Percentiles rank a stretch among this genome's conserved stretches.
Conservation (phyloP, 768 basidiomycete species). For the Brasilioporus rufonigricans region DNA sequence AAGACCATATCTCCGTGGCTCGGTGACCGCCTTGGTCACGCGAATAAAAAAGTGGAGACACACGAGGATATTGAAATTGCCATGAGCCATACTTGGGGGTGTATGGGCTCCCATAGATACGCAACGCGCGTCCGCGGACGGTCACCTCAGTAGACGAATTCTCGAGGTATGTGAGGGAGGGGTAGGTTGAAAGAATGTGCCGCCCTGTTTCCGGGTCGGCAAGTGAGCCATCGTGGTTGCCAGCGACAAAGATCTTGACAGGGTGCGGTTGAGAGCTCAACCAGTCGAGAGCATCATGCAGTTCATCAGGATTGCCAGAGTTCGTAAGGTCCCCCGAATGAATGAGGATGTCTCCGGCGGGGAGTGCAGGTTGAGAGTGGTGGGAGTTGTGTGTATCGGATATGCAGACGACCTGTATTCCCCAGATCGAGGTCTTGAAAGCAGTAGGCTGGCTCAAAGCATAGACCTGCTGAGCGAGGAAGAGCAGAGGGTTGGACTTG, state of each 20-base stretch:
- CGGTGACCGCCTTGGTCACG: too few species aligned
- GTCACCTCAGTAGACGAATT: slow-evolving; percentile 1
- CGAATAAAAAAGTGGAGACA: not conserved
- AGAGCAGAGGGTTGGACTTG: slow-evolving; percentile 11
- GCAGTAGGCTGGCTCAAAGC: too few species aligned
- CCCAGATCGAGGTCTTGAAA: not conserved
- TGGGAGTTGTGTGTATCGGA: slow-evolving; percentile 11
- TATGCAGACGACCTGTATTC: slow-evolving; percentile 4
- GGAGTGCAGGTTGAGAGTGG: slow-evolving; percentile 3
- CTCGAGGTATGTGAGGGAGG: slow-evolving; percentile 11
- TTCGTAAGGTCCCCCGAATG: slow-evolving; percentile 8
- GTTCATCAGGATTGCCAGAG: not conserved
- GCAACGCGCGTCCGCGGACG: slow-evolving; percentile 3
- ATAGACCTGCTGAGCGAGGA: slow-evolving; percentile 5
- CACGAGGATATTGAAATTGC: slow-evolving; percentile 11
- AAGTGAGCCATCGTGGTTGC: slow-evolving; percentile 9
- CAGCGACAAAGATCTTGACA: slow-evolving; percentile 7
- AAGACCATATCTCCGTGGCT: too few species aligned
- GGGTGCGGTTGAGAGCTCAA: slow-evolving; percentile 10
- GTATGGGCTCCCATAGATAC: slow-evolving; percentile 8
- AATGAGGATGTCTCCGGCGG: slow-evolving; percentile 4
- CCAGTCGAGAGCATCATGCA: slow-evolving; percentile 4
- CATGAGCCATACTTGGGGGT: slow-evolving; percentile 8
- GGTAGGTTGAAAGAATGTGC: not conserved
- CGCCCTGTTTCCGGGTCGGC: not conserved